These are phyloP conservation scores for Tricholoma sp. DNA, from an alignment of 768 basidiomycete genomes.

Conservation along the genomic window DNA sequence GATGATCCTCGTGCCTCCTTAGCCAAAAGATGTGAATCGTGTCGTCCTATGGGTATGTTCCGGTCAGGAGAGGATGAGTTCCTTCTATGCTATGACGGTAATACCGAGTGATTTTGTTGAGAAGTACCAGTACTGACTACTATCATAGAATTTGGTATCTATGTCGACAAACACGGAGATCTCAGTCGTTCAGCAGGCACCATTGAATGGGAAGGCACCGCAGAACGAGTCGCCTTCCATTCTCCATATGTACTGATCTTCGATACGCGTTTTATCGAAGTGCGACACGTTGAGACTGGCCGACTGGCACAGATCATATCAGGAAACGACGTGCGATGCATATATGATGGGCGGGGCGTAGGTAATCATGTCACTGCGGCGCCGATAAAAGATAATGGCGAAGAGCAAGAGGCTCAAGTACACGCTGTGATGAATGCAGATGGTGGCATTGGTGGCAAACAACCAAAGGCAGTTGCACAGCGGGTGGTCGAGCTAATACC, in stretches of 20 bases:
- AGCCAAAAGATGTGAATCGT: slow-evolving; percentile 83
- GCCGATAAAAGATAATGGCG: slow-evolving; percentile 61
- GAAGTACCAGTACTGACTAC: slow-evolving; percentile 1
- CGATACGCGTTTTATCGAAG: slow-evolving; percentile 88
- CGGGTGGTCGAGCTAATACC: slow-evolving; percentile 78
- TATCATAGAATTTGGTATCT: slow-evolving; percentile 80
- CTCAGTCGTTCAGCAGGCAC: slow-evolving; percentile 70
- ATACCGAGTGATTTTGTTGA: slow-evolving; percentile 16
- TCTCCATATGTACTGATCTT: slow-evolving; percentile 88
- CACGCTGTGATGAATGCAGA: slow-evolving; percentile 81
- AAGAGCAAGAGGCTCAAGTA: slow-evolving; percentile 73
- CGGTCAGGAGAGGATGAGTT: slow-evolving; percentile 89
- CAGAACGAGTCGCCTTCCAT: slow-evolving; percentile 88
- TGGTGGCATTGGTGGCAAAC: slow-evolving; percentile 35
- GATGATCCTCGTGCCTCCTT: slow-evolving; percentile 64
- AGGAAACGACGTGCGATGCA: slow-evolving; percentile 79
- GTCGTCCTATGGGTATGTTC: slow-evolving; percentile 91
- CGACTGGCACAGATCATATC: slow-evolving; percentile 82
- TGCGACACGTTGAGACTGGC: slow-evolving; percentile 81
- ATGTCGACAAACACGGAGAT: slow-evolving; percentile 90
- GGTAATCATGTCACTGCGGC: slow-evolving; percentile 58
- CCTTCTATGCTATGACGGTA: slow-evolving; percentile 89
- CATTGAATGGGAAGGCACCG: slow-evolving; percentile 94
- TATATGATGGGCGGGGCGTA: slow-evolving; percentile 81
- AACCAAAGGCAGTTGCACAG: slow-evolving; percentile 53